These are phyloP conservation scores for Yarrowia bubula DNA, from an alignment of 805 yeast species.

Conservation along the genomic window DNA sequence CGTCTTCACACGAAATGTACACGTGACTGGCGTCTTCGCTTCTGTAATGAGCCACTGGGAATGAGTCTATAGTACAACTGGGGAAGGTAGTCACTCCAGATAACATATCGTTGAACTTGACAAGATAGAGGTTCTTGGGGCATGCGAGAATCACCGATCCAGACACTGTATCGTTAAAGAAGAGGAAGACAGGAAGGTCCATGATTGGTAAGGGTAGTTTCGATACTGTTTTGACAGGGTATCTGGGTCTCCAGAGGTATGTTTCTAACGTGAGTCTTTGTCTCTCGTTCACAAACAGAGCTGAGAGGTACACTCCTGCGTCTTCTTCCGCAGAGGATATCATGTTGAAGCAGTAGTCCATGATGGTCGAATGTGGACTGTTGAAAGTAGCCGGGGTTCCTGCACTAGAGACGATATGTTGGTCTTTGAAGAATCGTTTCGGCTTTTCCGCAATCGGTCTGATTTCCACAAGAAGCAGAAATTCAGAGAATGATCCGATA, in stretches of 20 bases:
- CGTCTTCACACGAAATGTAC: conserved; percentile 11
- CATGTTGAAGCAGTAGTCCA: conserved; percentile 18
- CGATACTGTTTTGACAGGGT: conserved; percentile 18
- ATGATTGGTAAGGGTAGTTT: conserved; percentile 7
- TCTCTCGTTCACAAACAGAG: neutral
- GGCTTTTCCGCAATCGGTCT: neutral
- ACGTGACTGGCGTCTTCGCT: conserved; percentile 6
- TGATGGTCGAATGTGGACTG: neutral
- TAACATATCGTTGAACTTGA: conserved; percentile 18
- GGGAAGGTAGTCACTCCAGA: conserved; percentile 17
- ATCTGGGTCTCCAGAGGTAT: conserved; percentile 4
- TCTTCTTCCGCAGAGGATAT: neutral
- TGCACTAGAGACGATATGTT: neutral
- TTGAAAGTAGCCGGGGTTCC: neutral
- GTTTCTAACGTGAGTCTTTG: neutral
- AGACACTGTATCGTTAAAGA: conserved; percentile 3
- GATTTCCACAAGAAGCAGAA: neutral
- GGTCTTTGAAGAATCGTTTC: conserved; percentile 1
- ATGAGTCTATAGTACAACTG: neutral
- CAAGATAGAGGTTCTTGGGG: neutral
- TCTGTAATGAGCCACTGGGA: neutral
- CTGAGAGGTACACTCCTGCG: neutral
- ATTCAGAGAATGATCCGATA: neutral
- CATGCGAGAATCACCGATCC: conserved; percentile 18
- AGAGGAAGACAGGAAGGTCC: conserved; percentile 14